These are phyloP conservation scores for Nothopassalora personata DNA, from an alignment of 2,329 filamentous ascomycete species.

Conservation along the genomic window DNA sequence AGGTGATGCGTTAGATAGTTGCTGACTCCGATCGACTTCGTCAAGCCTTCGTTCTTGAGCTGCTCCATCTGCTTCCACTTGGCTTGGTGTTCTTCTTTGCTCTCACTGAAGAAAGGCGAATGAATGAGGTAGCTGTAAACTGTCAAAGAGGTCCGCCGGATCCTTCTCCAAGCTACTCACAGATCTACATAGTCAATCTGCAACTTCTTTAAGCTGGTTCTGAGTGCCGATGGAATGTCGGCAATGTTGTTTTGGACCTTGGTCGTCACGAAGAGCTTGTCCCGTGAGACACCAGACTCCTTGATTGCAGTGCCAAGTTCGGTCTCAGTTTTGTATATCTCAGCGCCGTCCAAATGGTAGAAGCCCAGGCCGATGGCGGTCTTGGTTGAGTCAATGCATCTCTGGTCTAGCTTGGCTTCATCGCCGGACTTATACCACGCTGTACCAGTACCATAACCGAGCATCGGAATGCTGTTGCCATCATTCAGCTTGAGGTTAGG, in stretches of 20 bases:
- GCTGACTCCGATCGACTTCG: constrained; percentile 58
- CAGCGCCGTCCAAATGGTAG: constrained; percentile 68
- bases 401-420: constrained; percentile 51
- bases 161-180: constrained; percentile 33
- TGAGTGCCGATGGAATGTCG: constrained; percentile 53
- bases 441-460: constrained; percentile 69
- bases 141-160: background rate
- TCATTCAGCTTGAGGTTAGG: constrained; percentile 64
- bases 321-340: constrained; percentile 52
- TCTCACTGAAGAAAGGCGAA: constrained; percentile 53
- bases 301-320: constrained; percentile 46
- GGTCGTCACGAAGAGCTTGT: constrained; percentile 50
- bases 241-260: constrained; percentile 52
- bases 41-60: constrained; percentile 52
- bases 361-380: constrained; percentile 65
- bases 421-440: constrained; percentile 55
- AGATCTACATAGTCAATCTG: constrained; percentile 58
- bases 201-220: constrained; percentile 54
- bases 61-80: constrained; percentile 58
- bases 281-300: constrained; percentile 38
- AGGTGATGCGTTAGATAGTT: constrained; percentile 55
- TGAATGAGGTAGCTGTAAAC: constrained; percentile 56
- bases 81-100: constrained; percentile 50
- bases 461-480: constrained; percentile 65
- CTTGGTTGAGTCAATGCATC: constrained; percentile 52